Percentiles rank a stretch among this genome's conserved stretches.
These are phyloP conservation scores for Moniliophthora roreri DNA, from an alignment of 1,284 basidiomycete species.

Conservation along the genomic window DNA sequence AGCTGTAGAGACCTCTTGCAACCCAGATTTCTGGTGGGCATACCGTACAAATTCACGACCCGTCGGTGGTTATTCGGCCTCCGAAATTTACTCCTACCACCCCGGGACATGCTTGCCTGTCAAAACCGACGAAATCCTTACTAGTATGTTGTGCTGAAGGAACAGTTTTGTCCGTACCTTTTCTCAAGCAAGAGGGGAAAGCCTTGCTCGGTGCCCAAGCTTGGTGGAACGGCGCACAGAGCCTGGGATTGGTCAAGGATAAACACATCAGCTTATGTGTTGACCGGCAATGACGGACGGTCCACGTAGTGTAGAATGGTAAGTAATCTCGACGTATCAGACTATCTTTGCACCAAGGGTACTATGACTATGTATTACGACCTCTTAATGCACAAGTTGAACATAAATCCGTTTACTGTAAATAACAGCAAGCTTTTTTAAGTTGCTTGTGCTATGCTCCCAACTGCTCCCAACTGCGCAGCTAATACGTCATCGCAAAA, in stretches of 20 bases:
- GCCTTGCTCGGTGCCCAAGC: conserved; percentile 42
- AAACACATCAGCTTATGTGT: background rate
- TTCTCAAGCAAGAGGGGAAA: conserved; percentile 63
- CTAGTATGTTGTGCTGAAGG: conserved; percentile 50
- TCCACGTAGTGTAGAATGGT: no score
- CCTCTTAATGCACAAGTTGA: no score
- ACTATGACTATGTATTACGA: no score
- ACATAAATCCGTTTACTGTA: no score
- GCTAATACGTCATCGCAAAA: no score
- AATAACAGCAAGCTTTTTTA: no score
- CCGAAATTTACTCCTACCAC: conserved; percentile 23
- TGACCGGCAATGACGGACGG: no score
- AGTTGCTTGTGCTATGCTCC: no score
- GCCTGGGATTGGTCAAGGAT: conserved; percentile 24
- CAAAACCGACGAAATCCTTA: conserved; percentile 36
- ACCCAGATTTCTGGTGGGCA: conserved; percentile 42
- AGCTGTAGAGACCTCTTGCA: conserved; percentile 42
- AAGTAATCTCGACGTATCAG: no score
- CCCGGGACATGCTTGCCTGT: conserved; percentile 43
- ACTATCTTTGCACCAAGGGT: no score
- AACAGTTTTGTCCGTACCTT: conserved; percentile 47
- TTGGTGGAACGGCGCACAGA: conserved; percentile 64
- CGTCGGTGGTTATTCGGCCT: conserved; percentile 25
- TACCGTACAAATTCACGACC: conserved; percentile 47
- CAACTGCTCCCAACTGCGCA: no score